These are phyloP conservation scores for Waitea zeae DNA, from an alignment of 1,284 basidiomycete genomes.

Conservation along the genomic window DNA sequence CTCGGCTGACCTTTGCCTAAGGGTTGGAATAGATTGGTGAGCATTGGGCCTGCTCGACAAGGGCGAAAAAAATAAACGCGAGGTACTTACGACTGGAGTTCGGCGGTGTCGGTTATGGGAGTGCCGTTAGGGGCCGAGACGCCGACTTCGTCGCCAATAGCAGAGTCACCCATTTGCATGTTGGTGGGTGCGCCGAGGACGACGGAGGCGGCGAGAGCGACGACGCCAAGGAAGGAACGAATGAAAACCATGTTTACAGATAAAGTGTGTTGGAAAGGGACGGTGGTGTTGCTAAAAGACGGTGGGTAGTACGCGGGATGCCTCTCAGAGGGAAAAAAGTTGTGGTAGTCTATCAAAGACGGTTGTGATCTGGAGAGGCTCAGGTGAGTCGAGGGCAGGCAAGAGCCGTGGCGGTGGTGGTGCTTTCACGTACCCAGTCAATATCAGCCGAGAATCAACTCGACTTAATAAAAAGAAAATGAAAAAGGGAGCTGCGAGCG, in stretches of 20 bases:
- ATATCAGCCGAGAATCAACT: conserved; percentile 40
- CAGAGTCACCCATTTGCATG: too few relatives aligned
- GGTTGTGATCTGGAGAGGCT: conserved; percentile 30
- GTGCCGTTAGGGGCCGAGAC: too few relatives aligned
- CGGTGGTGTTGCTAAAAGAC: conserved; percentile 13
- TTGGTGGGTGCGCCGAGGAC: conserved; percentile 25
- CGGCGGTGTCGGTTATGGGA: too few relatives aligned
- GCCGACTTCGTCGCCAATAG: too few relatives aligned
- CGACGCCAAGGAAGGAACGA: conserved; percentile 30
- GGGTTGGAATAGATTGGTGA: too few relatives aligned
- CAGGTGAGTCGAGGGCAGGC: conserved; percentile 6
- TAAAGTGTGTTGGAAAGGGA: conserved; percentile 8
- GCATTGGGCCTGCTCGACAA: too few relatives aligned
- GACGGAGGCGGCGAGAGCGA: conserved; percentile 30
- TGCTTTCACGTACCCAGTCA: conserved; percentile 24
- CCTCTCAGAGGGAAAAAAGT: conserved; percentile 6
- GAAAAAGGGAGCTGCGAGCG: too few relatives aligned
- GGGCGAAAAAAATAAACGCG: too few relatives aligned
- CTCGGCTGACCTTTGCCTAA: too few relatives aligned
- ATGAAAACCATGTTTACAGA: conserved; percentile 44
- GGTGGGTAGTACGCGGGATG: conserved; percentile 29
- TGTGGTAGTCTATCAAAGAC: conserved; percentile 58
- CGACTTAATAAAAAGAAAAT: conserved; percentile 27
- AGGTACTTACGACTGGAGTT: too few relatives aligned
- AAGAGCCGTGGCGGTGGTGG: not conserved